phyloP scores from a whole-genome alignment of 768 basidiomycete genomes.

The Pleurotus pulmonarius region DNA sequence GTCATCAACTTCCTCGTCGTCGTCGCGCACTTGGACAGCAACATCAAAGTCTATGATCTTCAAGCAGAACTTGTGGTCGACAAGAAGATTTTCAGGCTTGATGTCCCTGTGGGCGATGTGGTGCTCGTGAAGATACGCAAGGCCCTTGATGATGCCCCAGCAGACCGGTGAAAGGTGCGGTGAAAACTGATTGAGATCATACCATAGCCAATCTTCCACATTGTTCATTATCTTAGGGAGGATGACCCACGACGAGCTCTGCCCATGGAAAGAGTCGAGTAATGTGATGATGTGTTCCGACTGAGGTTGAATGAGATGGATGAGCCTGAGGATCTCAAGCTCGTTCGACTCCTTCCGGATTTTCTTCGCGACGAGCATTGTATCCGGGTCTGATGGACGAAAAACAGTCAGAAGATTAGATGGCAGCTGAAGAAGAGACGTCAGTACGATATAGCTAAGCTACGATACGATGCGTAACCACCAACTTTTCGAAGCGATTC shows the following conservation, averaged over 20 bases:
- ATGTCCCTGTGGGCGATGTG: conserved; percentile 82
- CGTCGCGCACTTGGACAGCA: conserved; percentile 5
- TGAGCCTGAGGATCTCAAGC: conserved; percentile 6
- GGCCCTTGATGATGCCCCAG: background rate
- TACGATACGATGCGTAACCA: background rate
- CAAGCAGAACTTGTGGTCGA: conserved; percentile 69
- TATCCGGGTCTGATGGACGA: background rate
- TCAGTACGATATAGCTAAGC: background rate
- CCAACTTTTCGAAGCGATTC: background rate
- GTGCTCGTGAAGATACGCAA: conserved; percentile 63
- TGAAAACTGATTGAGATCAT: background rate
- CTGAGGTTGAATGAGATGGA: background rate
- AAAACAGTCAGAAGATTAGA: conserved; percentile 2
- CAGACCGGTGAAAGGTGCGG: background rate
- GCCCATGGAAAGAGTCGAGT: conserved; percentile 5
- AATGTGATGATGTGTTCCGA: conserved; percentile 8
- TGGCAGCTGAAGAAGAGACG: background rate
- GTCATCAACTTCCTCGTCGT: background rate
- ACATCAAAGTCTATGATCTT: conserved; percentile 42
- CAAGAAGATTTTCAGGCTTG: conserved; percentile 76
- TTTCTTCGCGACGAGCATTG: conserved; percentile 6
- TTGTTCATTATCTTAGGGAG: background rate
- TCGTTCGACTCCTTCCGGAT: conserved; percentile 6
- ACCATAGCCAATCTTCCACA: background rate
- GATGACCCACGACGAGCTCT: background rate